Percentiles rank a stretch among this genome's conserved stretches.
Conservation (phyloP, 495 filamentous ascomycete genomes). For the Amphirosellinia nigrospora region DNA sequence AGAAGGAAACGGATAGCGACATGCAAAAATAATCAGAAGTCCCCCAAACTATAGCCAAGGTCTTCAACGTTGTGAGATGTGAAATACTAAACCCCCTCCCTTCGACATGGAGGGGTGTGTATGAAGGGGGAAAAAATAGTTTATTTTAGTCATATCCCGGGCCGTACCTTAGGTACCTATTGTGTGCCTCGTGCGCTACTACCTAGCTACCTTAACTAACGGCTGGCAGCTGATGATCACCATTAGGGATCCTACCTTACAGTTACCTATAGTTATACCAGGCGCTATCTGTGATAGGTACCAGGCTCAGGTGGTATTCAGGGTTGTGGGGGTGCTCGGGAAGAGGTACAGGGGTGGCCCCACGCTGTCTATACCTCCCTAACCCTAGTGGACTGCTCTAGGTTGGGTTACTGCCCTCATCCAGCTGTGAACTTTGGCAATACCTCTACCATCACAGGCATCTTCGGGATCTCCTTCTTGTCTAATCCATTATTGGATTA, state of each 20-base stretch:
- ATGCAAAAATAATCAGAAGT: not conserved
- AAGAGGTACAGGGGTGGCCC: conserved; percentile 13
- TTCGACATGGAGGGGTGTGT: not conserved
- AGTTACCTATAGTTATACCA: no score
- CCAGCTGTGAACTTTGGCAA: not conserved
- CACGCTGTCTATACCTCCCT: not conserved
- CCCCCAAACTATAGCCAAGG: not conserved
- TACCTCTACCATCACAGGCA: no score
- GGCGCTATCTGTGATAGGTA: not conserved
- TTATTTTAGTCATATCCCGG: conserved; percentile 15
- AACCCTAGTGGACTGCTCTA: not conserved
- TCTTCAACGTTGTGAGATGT: not conserved
- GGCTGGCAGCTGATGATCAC: not conserved
- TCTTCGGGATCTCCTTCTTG: not conserved
- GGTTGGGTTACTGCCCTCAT: conserved; percentile 13
- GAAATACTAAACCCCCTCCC: not conserved
- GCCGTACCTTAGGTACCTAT: not conserved
- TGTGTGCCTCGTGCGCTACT: not conserved
- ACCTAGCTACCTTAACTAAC: not conserved
- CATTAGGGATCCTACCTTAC: not conserved
- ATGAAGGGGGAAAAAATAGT: not conserved
- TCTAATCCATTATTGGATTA: not conserved
- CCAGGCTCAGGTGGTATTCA: not conserved
- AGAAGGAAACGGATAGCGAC: not conserved
- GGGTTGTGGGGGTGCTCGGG: conserved; percentile 22